Evolutionary conservation across 2,329 filamentous ascomycete species (phyloP).

Genomic region (Fusarium brevicatenulatum): DNA sequence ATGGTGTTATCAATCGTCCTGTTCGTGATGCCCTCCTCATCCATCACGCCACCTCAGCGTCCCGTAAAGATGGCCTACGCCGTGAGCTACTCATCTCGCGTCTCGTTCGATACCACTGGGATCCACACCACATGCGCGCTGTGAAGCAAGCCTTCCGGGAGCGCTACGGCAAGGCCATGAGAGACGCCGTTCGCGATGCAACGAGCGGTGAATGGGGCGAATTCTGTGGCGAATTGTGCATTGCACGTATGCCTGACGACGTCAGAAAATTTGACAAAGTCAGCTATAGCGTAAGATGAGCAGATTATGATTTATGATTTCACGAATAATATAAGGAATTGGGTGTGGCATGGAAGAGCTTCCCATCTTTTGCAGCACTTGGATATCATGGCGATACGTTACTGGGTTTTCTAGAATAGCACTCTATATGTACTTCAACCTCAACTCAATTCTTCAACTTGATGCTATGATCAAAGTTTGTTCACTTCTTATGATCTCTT

Average conservation of each 20-base stretch:
- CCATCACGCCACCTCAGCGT: slow-evolving; percentile 85
- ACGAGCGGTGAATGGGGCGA: slow-evolving; percentile 80
- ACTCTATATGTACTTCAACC: slow-evolving; percentile 21
- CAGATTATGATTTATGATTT: slow-evolving; percentile 11
- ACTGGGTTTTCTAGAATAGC: slow-evolving; percentile 12
- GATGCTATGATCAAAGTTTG: not conserved
- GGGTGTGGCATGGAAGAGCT: not conserved
- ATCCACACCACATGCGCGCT: slow-evolving; percentile 79
- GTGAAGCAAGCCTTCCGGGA: slow-evolving; percentile 84
- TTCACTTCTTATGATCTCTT: slow-evolving; percentile 50
- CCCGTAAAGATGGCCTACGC: slow-evolving; percentile 75
- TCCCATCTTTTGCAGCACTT: slow-evolving; percentile 9
- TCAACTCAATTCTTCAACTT: not conserved
- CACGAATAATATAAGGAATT: slow-evolving; percentile 4
- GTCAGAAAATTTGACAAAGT: slow-evolving; percentile 63
- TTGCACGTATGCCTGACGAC: slow-evolving; percentile 68
- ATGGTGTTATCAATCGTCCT: slow-evolving; percentile 94
- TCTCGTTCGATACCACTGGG: slow-evolving; percentile 92
- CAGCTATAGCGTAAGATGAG: slow-evolving; percentile 28
- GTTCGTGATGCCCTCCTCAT: slow-evolving; percentile 92
- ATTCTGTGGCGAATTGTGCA: slow-evolving; percentile 78
- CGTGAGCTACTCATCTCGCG: slow-evolving; percentile 89
- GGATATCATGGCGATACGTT: slow-evolving; percentile 18
- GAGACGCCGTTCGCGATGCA: slow-evolving; percentile 81
- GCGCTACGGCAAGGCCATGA: slow-evolving; percentile 78